A percentile compares a stretch with the other conserved stretches of the same genome.
Evolutionary conservation across 306 rosid species (phyloP).

Genomic region (Vigna mungo): DNA sequence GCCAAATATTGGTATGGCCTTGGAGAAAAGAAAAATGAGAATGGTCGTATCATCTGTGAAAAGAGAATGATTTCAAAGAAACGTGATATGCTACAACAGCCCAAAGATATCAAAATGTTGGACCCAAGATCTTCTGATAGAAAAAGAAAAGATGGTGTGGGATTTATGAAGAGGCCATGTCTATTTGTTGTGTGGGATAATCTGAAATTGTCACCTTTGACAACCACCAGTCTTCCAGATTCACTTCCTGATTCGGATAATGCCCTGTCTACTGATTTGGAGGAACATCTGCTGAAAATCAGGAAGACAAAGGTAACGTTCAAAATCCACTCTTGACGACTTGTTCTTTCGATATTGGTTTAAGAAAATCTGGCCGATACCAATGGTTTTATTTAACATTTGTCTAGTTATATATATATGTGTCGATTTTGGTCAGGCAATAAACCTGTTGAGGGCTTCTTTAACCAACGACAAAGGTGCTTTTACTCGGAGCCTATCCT

Average conservation of each 20-base stretch:
- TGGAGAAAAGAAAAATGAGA: neutral
- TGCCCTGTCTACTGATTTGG: neutral
- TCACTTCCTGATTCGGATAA: no score
- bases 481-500: constrained; percentile 4
- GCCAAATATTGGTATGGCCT: neutral
- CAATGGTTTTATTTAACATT: neutral
- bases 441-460: constrained; percentile 13
- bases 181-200: neutral
- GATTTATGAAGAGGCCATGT: neutral
- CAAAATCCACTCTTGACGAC: neutral
- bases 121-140: neutral
- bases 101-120: neutral
- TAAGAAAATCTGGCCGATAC: neutral
- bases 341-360: neutral
- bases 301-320: neutral
- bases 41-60: neutral
- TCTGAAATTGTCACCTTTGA: neutral
- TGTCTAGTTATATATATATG: neutral
- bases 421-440: constrained; percentile 4
- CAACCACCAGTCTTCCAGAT: no score
- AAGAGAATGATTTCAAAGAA: neutral
- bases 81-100: neutral
- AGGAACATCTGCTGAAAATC: neutral
- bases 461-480: neutral
- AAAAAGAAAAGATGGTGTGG: neutral